Percentiles rank a stretch among this genome's conserved stretches.
These are phyloP conservation scores for Annulohypoxylon truncatum DNA, from an alignment of 2,329 filamentous ascomycete genomes.

Conservation along the genomic window DNA sequence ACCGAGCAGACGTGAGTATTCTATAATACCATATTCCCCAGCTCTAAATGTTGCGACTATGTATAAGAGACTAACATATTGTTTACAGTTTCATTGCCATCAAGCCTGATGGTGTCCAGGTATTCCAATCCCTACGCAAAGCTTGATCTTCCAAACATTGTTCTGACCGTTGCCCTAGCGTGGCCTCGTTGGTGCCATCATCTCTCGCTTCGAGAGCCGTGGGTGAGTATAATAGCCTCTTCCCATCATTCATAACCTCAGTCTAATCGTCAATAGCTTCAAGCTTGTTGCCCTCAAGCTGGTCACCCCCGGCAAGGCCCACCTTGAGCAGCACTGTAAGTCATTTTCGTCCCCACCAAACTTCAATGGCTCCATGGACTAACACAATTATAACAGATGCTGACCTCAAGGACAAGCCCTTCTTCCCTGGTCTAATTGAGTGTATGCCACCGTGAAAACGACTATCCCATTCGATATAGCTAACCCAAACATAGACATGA, in stretches of 20 bases:
- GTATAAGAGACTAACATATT: constrained; percentile 3
- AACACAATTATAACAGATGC: constrained; percentile 66
- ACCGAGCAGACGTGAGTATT: constrained; percentile 49
- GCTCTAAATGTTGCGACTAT: background rate
- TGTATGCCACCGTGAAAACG: constrained; percentile 69
- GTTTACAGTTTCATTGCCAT: constrained; percentile 94
- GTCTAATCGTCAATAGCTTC: constrained; percentile 70
- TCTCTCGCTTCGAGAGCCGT: constrained; percentile 97
- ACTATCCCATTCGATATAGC: background rate
- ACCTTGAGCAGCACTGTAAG: constrained; percentile 96
- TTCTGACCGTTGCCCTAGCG: constrained; percentile 68
- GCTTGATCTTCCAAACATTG: constrained; percentile 24
- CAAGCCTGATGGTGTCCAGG: constrained; percentile 99
- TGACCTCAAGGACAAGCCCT: constrained; percentile 92
- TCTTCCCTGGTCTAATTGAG: constrained; percentile 93
- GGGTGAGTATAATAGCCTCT: constrained; percentile 67
- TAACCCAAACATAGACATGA: constrained; percentile 78
- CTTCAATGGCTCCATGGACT: constrained; percentile 13
- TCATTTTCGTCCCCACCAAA: constrained; percentile 33
- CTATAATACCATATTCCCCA: background rate
- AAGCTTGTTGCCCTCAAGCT: constrained; percentile 99
- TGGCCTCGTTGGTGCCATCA: constrained; percentile 97
- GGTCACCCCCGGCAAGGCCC: constrained; percentile 85
- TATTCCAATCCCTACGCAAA: constrained; percentile 57
- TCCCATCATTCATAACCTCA: background rate